Base-by-base conservation (phyloP, 805 yeast species). In the Metschnikowia reukaufii region DNA sequence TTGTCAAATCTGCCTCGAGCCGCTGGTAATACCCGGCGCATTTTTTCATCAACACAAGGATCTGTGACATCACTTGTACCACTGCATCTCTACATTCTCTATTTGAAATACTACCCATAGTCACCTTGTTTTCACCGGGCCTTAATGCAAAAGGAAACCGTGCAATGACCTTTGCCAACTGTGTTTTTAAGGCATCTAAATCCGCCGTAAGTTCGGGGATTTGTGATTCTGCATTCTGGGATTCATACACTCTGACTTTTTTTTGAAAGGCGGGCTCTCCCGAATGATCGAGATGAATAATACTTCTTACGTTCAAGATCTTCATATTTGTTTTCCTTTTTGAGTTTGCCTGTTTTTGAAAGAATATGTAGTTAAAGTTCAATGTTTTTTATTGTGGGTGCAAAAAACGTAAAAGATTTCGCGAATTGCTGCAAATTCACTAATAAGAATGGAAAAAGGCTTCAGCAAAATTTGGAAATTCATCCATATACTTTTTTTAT, bases 211-310 rank as follows among this genome's bases (percentile, higher is more conserved):
- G 49, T 17, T 42, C 47, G 27, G 20, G 36, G 36, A 43, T 35
- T 19, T 39, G 44, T 32, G 35, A 19, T 20, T 25, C 44, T 15
- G 31, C 36, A 10, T n/a, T 33, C n/a, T 23, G 27, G n/a, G 43
- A 33, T 16, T 33, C 38, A 17, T 39, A 42, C 1, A 42, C 47
- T 19, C 29, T 38, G 17, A 49, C 48, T 20, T 43, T 34, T 23
- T 49, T 45, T n/a, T 39, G 40, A 32, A 49, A 45, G 13, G 47
- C 45, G 36, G 43, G 20, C 38, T 45, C 45, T 16, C 52, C 52
- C 9, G 43, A 35, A 20, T 20, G 30, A 36, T 45, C 44, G 12
- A 39, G 42, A 27, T 45, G 48, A 12, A 45, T 29, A 1, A 45
- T 45, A 30, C 42, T 39, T 10, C 32, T 15, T 18, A 40, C 20